Conservation (phyloP, 1,284 basidiomycete species). For the Rhodofomes roseus region DNA sequence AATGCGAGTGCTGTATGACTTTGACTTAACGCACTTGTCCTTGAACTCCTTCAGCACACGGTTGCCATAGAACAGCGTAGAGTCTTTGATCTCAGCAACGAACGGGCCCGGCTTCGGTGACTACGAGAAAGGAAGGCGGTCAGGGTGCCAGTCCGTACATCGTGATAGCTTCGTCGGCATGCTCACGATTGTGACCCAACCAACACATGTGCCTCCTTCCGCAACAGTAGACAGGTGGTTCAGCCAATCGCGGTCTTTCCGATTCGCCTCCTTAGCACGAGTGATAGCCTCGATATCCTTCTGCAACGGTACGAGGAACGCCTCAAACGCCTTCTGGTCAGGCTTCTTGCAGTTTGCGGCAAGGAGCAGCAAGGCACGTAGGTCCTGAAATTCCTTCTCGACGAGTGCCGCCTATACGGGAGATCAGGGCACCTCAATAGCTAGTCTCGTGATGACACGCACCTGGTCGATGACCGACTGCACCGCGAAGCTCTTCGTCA, state of each 20-base stretch:
- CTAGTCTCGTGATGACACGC: constrained; percentile 26
- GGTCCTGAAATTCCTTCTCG: constrained; percentile 63
- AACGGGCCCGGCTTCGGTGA: constrained; percentile 81
- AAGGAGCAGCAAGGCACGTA: constrained; percentile 67
- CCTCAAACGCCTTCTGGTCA: constrained; percentile 54
- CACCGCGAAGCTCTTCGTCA: constrained; percentile 75
- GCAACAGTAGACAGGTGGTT: constrained; percentile 80
- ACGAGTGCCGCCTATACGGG: constrained; percentile 66
- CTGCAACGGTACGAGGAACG: constrained; percentile 71
- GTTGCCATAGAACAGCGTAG: constrained; percentile 88
- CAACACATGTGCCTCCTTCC: constrained; percentile 83
- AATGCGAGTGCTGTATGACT: constrained; percentile 1
- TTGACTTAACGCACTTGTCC: constrained; percentile 66
- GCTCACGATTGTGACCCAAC: constrained; percentile 88
- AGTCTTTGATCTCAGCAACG: constrained; percentile 85
- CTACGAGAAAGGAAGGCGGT: constrained; percentile 36
- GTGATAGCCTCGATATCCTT: constrained; percentile 73
- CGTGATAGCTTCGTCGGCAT: background rate
- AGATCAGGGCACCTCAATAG: constrained; percentile 1
- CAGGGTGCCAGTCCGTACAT: background rate
- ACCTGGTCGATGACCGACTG: constrained; percentile 76
- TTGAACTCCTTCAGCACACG: constrained; percentile 92
- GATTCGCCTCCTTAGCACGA: constrained; percentile 79
- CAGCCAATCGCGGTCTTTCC: constrained; percentile 81
- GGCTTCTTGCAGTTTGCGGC: constrained; percentile 82